phyloP scores from a whole-genome alignment of 495 filamentous ascomycete species.

The Darksidea phi region DNA sequence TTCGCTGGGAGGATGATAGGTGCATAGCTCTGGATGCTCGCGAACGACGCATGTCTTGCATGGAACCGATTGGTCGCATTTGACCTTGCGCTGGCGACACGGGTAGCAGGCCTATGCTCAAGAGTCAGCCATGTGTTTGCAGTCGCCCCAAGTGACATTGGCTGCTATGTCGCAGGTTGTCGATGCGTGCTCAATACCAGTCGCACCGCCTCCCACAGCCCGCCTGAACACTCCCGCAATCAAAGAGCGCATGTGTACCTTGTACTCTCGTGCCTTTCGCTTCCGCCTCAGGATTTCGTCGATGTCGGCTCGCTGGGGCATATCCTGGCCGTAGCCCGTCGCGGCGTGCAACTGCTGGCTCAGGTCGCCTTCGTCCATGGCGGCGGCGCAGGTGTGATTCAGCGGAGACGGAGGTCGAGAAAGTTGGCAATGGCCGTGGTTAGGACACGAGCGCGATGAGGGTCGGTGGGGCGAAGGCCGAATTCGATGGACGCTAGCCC shows the following conservation, averaged over 20 bases:
- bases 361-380: slow-evolving; percentile 14
- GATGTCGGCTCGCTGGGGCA: slow-evolving; percentile 37
- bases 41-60: slow-evolving; percentile 42
- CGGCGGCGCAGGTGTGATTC: slow-evolving; percentile 11
- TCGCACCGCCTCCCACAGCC: too few species aligned
- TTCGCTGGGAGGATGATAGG: slow-evolving; percentile 45
- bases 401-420: background rate
- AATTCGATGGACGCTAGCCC: too few species aligned
- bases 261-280: slow-evolving; percentile 46
- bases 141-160: background rate
- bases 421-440: background rate
- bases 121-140: background rate
- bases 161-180: background rate
- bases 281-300: slow-evolving; percentile 46
- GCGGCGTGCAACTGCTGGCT: slow-evolving; percentile 9
- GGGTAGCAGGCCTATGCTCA: slow-evolving; percentile 43
- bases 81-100: slow-evolving; percentile 46
- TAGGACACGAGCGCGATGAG: background rate
- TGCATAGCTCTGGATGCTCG: slow-evolving; percentile 46
- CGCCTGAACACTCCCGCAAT: too few species aligned
- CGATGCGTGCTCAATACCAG: too few species aligned
- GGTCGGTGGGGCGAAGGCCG: background rate
- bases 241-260: slow-evolving; percentile 22
- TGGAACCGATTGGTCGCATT: slow-evolving; percentile 38
- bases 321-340: slow-evolving; percentile 20